A percentile compares a stretch with the other conserved stretches of the same genome.
These are phyloP conservation scores for Schwanniomyces polymorphus DNA, from an alignment of 805 yeast species.

Conservation along the genomic window DNA sequence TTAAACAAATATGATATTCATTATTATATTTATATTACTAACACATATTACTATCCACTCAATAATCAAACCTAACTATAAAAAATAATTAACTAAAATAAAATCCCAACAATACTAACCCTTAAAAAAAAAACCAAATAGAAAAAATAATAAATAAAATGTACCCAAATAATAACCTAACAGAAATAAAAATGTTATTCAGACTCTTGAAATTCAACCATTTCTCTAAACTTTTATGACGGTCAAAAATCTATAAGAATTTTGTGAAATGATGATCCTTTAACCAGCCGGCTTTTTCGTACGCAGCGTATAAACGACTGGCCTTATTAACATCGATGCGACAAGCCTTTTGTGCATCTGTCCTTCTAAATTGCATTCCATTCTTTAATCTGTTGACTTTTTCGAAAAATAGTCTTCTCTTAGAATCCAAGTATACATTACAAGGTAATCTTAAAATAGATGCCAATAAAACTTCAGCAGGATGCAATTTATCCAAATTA, in stretches of 20 bases:
- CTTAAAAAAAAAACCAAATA: not conserved
- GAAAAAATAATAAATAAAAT: not conserved
- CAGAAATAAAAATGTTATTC: not conserved
- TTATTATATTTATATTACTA: not conserved
- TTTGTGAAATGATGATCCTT: slow-evolving; percentile 67
- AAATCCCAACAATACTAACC: not conserved
- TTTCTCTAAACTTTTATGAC: not conserved
- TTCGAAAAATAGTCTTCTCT: slow-evolving; percentile 81
- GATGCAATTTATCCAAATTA: slow-evolving; percentile 70
- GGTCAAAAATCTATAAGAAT: slow-evolving; percentile 8
- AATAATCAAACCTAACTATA: not conserved
- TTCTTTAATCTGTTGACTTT: slow-evolving; percentile 73
- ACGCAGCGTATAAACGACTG: slow-evolving; percentile 84
- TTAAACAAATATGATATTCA: not conserved
- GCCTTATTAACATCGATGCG: slow-evolving; percentile 97
- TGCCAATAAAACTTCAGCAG: slow-evolving; percentile 86
- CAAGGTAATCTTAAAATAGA: slow-evolving; percentile 88
- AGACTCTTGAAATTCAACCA: not conserved
- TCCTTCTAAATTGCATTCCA: slow-evolving; percentile 84
- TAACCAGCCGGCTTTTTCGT: slow-evolving; percentile 90
- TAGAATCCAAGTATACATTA: slow-evolving; percentile 67
- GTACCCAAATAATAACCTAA: not conserved
- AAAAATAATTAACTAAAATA: not conserved
- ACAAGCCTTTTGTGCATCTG: slow-evolving; percentile 98
- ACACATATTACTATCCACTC: not conserved